A percentile compares a stretch with the other conserved stretches of the same genome.
Evolutionary conservation across 768 basidiomycete species (phyloP).

Genomic region (Panellus pusillus): DNA sequence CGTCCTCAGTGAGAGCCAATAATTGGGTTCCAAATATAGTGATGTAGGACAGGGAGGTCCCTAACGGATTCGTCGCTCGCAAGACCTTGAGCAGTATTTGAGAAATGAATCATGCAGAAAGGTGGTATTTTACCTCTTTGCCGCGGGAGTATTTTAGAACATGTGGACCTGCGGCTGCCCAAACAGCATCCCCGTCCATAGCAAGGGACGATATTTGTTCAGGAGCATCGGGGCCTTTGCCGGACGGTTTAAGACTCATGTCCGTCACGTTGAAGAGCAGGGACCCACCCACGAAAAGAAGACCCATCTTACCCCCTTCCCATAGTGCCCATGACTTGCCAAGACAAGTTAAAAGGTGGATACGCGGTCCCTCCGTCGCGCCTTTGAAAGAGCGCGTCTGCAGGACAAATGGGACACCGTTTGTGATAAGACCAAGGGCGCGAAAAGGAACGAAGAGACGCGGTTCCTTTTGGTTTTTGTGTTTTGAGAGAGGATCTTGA

Average conservation of each 20-base stretch:
- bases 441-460: constrained; percentile 90
- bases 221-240: constrained; percentile 76
- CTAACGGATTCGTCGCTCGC: constrained; percentile 66
- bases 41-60: constrained; percentile 58
- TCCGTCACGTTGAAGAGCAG: constrained; percentile 10
- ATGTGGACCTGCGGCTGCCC: constrained; percentile 69
- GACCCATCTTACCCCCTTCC: constrained; percentile 91
- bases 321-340: constrained; percentile 93
- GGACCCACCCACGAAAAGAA: constrained; percentile 90
- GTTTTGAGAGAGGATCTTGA: constrained; percentile 29
- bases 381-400: constrained; percentile 86
- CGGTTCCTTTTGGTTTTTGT: constrained; percentile 33
- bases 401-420: constrained; percentile 84
- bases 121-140: constrained; percentile 63
- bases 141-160: constrained; percentile 83
- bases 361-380: constrained; percentile 76
- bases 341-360: constrained; percentile 84
- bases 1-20: constrained; percentile 78
- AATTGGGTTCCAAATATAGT: constrained; percentile 81
- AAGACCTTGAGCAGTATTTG: constrained; percentile 42
- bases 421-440: constrained; percentile 92
- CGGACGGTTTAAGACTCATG: neutral
- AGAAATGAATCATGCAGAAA: constrained; percentile 6
- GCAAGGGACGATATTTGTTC: constrained; percentile 72
- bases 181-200: constrained; percentile 86